phyloP scores from a whole-genome alignment of 345 rosid genomes.

The Eucalyptus sp. region DNA sequence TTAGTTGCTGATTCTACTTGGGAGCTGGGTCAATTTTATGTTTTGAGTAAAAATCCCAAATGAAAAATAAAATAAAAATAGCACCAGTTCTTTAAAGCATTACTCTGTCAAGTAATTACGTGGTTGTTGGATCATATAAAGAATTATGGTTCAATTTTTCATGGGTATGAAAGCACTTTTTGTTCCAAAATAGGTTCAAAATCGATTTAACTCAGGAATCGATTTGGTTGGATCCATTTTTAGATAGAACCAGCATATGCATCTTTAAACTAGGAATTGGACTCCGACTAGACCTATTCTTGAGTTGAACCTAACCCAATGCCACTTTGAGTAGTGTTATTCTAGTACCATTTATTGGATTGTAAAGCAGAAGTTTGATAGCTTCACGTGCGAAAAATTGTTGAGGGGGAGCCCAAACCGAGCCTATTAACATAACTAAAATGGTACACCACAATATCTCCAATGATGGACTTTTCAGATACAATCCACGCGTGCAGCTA shows the following conservation, averaged over 20 bases:
- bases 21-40: not conserved
- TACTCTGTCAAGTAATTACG: not conserved
- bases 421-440: not conserved
- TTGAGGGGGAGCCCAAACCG: not conserved
- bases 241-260: rapidly evolving
- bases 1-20: rapidly evolving
- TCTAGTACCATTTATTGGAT: not conserved
- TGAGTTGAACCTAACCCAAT: not conserved
- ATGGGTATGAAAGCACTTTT: not conserved
- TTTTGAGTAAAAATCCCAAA: not conserved
- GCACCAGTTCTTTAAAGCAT: not conserved
- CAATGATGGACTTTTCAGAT: not conserved
- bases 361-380: not conserved
- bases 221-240: not conserved
- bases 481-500: rapidly evolving
- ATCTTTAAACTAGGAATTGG: not conserved
- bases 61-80: not conserved
- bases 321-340: not conserved
- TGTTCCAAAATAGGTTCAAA: not conserved
- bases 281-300: not conserved
- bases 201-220: not conserved
- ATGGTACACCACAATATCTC: not conserved
- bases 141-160: not conserved
- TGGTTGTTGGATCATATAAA: not conserved
- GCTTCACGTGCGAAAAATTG: not conserved